Evolutionary conservation across 2,329 filamentous ascomycete species (phyloP).

Genomic region (Albifimbria verrucaria): DNA sequence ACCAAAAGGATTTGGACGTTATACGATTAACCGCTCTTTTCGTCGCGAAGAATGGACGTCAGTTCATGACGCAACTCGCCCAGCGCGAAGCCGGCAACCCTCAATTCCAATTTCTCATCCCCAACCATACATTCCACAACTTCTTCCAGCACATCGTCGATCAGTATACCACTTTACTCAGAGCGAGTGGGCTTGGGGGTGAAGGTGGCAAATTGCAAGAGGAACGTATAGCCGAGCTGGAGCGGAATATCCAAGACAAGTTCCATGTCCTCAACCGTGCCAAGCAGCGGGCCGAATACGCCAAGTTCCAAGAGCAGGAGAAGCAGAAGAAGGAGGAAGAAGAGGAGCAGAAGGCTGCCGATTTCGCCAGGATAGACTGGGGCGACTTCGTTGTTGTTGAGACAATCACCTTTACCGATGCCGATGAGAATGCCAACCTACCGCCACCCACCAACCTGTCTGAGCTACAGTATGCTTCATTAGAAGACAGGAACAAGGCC

Average conservation of each 20-base stretch:
- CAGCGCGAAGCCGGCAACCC: slow-evolving; percentile 87
- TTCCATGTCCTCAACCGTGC: slow-evolving; percentile 77
- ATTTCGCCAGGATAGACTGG: slow-evolving; percentile 91
- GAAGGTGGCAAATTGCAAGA: slow-evolving; percentile 66
- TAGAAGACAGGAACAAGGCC: slow-evolving; percentile 91
- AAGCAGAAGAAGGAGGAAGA: slow-evolving; percentile 87
- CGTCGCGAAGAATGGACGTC: slow-evolving; percentile 86
- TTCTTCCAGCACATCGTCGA: slow-evolving; percentile 92
- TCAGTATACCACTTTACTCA: slow-evolving; percentile 81
- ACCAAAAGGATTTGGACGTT: slow-evolving; percentile 81
- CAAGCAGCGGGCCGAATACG: slow-evolving; percentile 82
- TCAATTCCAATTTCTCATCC: slow-evolving; percentile 93
- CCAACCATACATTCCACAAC: slow-evolving; percentile 93
- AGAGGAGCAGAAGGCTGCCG: slow-evolving; percentile 72
- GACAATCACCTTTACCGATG: slow-evolving; percentile 87
- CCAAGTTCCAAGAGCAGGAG: slow-evolving; percentile 78
- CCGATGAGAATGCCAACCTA: slow-evolving; percentile 80
- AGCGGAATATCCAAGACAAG: slow-evolving; percentile 73
- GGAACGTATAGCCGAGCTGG: slow-evolving; percentile 68
- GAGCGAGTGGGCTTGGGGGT: slow-evolving; percentile 64
- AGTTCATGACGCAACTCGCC: slow-evolving; percentile 85
- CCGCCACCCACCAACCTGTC: slow-evolving; percentile 86
- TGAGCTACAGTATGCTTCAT: slow-evolving; percentile 88
- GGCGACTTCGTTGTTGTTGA: slow-evolving; percentile 96
- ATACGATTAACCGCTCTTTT: slow-evolving; percentile 80